Evolutionary conservation across 2,329 filamentous ascomycete genomes (phyloP), one percentile per base, ranked within the genome.

Genomic region (Phaeosphaeriaceae sp.): DNA sequence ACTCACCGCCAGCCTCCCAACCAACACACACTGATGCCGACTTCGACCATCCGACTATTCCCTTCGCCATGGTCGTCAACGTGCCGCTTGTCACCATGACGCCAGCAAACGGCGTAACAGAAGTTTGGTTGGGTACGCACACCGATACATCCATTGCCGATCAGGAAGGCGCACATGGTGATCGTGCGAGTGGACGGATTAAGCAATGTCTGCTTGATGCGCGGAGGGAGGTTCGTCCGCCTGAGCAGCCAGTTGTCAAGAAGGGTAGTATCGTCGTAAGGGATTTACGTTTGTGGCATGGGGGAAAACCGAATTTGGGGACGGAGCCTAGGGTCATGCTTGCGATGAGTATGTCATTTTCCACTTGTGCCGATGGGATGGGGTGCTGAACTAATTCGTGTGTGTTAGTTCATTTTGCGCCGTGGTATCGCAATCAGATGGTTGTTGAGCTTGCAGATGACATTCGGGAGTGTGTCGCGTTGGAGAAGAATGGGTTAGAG

Each of bases 361-460:
- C 28, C 29, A 18, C n/a, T 13, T 20, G n/a, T n/a, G n/a, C n/a
- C n/a, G n/a, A n/a, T n/a, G n/a, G n/a, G n/a, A n/a, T n/a, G n/a
- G n/a, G n/a, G n/a, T n/a, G n/a, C n/a, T n/a, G n/a, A n/a, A n/a
- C n/a, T n/a, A n/a, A n/a, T n/a, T n/a, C n/a, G n/a, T n/a, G n/a
- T n/a, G n/a, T n/a, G n/a, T n/a, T n/a, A 70, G 53, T 84, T 34
- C 81, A 60, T 62, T 85, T 85, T 58, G 81, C 82, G 0, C 77
- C 76, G 0, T 83, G 81, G 81, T 83, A 84, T 60, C 66, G 77
- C n/a, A 86, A 85, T 56, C 67, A 69, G 2, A 87, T 86, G 83
- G 70, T 71, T 28, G 68, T 87, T 15, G 77, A 84, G 50, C 71
- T 87, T 38, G 74, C 76, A 3, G 74, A 83, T 7, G 79, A 82